phyloP scores from a whole-genome alignment of 1,284 basidiomycete species.

The Neotropicomus parvogracilis region DNA sequence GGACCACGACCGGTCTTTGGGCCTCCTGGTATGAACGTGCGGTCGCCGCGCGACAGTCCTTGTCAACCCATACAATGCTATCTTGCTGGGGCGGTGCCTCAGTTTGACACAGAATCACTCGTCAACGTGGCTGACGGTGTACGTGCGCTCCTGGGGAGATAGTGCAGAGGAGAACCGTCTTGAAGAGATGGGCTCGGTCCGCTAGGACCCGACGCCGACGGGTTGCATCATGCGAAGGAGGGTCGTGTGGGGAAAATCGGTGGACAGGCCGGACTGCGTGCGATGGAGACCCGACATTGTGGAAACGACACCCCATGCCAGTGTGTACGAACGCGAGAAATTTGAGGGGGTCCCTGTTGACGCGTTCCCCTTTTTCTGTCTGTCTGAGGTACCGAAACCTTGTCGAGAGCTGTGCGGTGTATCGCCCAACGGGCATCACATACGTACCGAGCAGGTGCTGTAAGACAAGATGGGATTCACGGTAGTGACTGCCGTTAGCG shows the following conservation, averaged over 20 bases:
- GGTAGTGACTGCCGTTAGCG: background rate
- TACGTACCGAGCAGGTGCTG: background rate
- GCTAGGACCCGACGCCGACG: conserved; percentile 2
- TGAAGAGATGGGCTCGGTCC: conserved; percentile 1
- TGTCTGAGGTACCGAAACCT: conserved; percentile 3
- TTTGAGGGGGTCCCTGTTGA: background rate
- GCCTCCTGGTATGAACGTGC: background rate
- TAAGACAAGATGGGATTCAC: conserved; percentile 1
- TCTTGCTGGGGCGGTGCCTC: background rate
- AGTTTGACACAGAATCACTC: background rate
- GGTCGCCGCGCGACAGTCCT: background rate
- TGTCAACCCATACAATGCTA: background rate
- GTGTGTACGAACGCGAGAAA: background rate
- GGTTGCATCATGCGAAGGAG: background rate
- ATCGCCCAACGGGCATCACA: conserved; percentile 1
- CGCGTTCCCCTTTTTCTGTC: background rate
- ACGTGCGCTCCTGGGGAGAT: background rate
- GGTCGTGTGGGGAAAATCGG: background rate
- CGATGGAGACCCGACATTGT: background rate
- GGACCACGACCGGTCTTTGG: background rate
- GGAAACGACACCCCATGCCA: conserved; percentile 1
- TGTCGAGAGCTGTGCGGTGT: background rate
- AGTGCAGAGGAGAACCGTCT: conserved; percentile 3
- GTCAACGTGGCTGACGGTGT: conserved; percentile 20
- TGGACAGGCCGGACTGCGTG: background rate